Conservation (phyloP, 2,329 filamentous ascomycete genomes). For the Diaporthe longicolla region DNA sequence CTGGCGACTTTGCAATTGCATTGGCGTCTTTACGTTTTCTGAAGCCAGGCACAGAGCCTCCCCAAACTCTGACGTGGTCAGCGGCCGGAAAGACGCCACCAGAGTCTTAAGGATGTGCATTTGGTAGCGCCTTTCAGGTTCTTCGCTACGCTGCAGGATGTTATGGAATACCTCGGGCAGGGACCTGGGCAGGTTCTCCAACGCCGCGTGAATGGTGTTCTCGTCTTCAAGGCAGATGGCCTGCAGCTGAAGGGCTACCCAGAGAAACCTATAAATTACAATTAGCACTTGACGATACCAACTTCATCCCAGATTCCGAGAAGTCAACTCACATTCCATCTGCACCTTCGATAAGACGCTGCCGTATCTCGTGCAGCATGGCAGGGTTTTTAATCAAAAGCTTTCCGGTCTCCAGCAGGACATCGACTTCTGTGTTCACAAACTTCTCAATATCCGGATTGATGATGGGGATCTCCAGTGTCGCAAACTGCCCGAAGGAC, state of each 20-base stretch:
- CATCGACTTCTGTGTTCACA: background rate
- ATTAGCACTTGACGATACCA: no score
- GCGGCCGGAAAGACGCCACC: constrained; percentile 2
- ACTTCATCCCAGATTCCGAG: no score
- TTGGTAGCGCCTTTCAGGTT: background rate
- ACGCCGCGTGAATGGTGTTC: background rate
- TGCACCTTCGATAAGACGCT: constrained; percentile 2
- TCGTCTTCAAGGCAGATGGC: constrained; percentile 3
- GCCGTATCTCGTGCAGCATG: background rate
- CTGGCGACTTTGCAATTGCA: no score
- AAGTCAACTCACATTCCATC: background rate
- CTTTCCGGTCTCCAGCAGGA: background rate
- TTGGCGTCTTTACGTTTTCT: background rate
- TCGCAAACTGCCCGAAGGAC: background rate
- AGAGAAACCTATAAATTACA: background rate
- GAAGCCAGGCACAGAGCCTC: background rate
- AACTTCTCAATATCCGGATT: constrained; percentile 13
- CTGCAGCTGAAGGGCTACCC: constrained; percentile 7
- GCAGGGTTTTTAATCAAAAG: background rate
- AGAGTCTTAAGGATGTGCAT: background rate
- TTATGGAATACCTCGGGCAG: constrained; percentile 1
- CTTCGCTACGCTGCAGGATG: background rate
- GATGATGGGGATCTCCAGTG: background rate
- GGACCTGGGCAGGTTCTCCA: background rate
- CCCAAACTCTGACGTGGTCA: constrained; percentile 5